Conservation (phyloP, 2,329 filamentous ascomycete species). For the Colletotrichum cordylinicola region DNA sequence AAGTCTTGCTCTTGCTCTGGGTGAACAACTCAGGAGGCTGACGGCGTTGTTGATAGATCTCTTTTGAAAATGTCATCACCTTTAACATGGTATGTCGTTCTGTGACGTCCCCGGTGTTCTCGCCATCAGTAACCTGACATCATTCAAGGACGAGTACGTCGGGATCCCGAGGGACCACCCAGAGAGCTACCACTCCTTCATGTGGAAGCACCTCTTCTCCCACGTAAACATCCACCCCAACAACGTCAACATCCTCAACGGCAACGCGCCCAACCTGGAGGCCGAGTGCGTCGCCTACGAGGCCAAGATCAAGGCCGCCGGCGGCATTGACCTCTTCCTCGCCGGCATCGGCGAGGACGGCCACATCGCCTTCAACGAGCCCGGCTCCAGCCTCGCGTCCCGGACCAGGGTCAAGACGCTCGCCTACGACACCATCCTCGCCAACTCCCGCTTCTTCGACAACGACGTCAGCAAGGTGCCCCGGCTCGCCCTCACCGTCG, state of each 20-base stretch:
- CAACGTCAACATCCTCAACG: slow-evolving; percentile 86
- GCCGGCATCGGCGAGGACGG: slow-evolving; percentile 87
- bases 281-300: slow-evolving; percentile 83
- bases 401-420: slow-evolving; percentile 86
- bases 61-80: slow-evolving; percentile 86
- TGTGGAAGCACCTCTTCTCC: slow-evolving; percentile 93
- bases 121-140: slow-evolving; percentile 4
- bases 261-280: slow-evolving; percentile 77
- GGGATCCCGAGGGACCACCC: slow-evolving; percentile 82
- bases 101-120: not conserved
- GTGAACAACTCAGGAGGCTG: not conserved
- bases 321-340: slow-evolving; percentile 86
- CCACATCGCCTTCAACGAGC: slow-evolving; percentile 91
- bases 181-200: slow-evolving; percentile 89
- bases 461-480: slow-evolving; percentile 78
- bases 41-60: slow-evolving; percentile 58
- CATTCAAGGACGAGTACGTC: slow-evolving; percentile 79
- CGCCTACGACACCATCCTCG: slow-evolving; percentile 85
- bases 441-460: slow-evolving; percentile 84
- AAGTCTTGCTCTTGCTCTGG: not conserved
- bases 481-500: slow-evolving; percentile 83
- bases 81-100: slow-evolving; percentile 79
- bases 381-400: slow-evolving; percentile 78
- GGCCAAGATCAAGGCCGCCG: slow-evolving; percentile 73
- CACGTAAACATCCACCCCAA: slow-evolving; percentile 81